Base-by-base conservation (phyloP, 2,329 filamentous ascomycete genomes). In the Pseudogymnoascus sp. region DNA sequence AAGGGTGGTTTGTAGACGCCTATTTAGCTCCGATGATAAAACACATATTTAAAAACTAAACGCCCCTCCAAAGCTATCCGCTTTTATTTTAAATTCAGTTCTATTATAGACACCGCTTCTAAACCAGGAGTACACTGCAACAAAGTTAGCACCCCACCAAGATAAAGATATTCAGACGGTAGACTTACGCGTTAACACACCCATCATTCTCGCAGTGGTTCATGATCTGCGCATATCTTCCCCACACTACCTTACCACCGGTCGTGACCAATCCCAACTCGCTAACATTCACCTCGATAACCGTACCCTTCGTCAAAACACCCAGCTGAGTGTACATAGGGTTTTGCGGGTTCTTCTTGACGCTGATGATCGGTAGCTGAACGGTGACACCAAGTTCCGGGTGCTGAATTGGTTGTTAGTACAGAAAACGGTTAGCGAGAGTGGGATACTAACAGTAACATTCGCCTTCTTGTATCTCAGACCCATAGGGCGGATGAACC, bases 231-330 rank as follows among this genome's bases (percentile, higher is more conserved):
- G 88, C 88, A 76, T 87, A 93, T 68, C 89, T 83, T 69, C 90
- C 91, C 91, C 91, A 96, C 7, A 92, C 90, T 14, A 96, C 90
- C 79, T 96, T 96, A 66, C 93, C 93, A 65, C 87, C 87, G 1
- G 92, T 88, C 2, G 93, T 97, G 23, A 93, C 91, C 64, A 96
- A 80, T 67, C 93, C 93, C 67, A 97, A 77, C 75, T 97, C 93
- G 63, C 84, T 88, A 31, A 96, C 91, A 74, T 97, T 96, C 71
- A 96, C 91, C 77, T 96, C 92, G 72, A 92, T 85, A 64, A 87
- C 83, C 31, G 86, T 92, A 67, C 90, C 90, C 77, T 91, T 91
- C 61, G 89, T 92, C 72, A 96, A 75, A 1, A 96, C 91, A 66
- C 92, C 92, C 4, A 97, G 80, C 72, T 96, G 91, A 0, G 92